phyloP scores from a whole-genome alignment of 495 filamentous ascomycete species.

The Aspergillus egyptiacus region DNA sequence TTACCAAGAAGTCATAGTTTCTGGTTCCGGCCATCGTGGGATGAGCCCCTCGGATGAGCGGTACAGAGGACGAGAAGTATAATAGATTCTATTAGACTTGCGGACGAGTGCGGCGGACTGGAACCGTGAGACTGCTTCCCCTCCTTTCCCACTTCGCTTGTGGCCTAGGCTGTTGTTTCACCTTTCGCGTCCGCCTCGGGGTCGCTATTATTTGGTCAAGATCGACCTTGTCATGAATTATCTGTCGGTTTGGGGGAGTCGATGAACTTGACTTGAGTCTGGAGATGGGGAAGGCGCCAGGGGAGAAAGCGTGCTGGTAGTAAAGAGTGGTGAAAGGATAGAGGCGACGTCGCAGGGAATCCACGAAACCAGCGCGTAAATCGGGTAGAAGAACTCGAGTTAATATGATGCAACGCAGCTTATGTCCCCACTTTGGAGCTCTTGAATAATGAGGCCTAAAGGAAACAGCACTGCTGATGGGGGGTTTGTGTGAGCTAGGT shows the following conservation, averaged over 20 bases:
- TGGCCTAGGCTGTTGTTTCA: background rate
- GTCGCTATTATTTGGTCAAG: background rate
- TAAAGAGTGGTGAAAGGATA: background rate
- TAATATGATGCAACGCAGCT: too few relatives aligned
- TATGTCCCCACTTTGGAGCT: too few relatives aligned
- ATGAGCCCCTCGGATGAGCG: constrained; percentile 1
- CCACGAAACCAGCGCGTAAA: background rate
- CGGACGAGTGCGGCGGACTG: background rate
- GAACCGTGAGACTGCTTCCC: background rate
- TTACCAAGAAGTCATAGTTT: constrained; percentile 97
- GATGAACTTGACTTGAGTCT: background rate
- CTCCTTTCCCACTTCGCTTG: background rate
- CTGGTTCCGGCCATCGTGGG: constrained; percentile 82
- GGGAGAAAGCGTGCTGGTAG: too few relatives aligned
- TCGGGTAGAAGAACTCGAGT: background rate
- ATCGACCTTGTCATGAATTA: background rate
- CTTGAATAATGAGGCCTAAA: background rate
- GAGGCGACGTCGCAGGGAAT: background rate
- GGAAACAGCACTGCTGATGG: background rate
- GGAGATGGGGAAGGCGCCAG: background rate
- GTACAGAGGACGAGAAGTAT: background rate
- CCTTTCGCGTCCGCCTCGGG: background rate
- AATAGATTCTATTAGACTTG: background rate
- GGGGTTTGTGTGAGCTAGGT: background rate
- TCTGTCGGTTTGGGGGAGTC: background rate